Evolutionary conservation across 805 yeast species (phyloP), one percentile per base, ranked within the genome.

Genomic region (Starmerella potacharoeniae): DNA sequence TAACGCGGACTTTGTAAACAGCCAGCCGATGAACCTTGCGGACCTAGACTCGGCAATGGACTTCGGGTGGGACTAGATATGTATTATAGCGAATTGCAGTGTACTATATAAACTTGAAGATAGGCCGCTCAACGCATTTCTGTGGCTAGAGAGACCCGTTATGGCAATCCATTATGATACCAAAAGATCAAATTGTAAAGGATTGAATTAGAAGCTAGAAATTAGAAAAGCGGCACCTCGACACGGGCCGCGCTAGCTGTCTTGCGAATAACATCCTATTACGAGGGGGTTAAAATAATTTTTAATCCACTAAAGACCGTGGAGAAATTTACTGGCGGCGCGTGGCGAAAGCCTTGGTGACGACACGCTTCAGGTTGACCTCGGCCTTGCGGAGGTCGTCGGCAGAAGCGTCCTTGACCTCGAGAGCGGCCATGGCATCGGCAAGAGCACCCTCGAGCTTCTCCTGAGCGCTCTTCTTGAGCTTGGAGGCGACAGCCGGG

Each of bases 381-480:
- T 93, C 97, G 72, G 98, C 97, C 85, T 88, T 93, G 85, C 97
- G 87, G 81, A 79, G 83, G 77, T 90, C 97, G 73, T 93, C 98
- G 74, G 96, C 91, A 69, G 95, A 71, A 60, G 96, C 81, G 67
- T 93, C 97, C 80, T 91, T 96, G 64, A 93, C 79, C 80, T 90
- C 96, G 73, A 91, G 85, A 75, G 97, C 90, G 71, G 95, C 95
- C 79, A 91, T 77, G 75, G 97, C 97, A 70, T 91, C 97, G 68
- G 97, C 86, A 71, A 91, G 82, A 77, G 97, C 96, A 73, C 89
- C 76, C 83, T 91, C 97, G 72, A 91, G 86, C 86, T 85, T 88
- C 80, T 88, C 91, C 84, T 88, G 88, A 67, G 96, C 85, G 73
- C 89, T 86, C 77, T 88, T 84, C 95, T 93, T 91, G 76, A 91